These are phyloP conservation scores for Calonectria naviculata DNA, from an alignment of 2,329 filamentous ascomycete species.

Conservation along the genomic window DNA sequence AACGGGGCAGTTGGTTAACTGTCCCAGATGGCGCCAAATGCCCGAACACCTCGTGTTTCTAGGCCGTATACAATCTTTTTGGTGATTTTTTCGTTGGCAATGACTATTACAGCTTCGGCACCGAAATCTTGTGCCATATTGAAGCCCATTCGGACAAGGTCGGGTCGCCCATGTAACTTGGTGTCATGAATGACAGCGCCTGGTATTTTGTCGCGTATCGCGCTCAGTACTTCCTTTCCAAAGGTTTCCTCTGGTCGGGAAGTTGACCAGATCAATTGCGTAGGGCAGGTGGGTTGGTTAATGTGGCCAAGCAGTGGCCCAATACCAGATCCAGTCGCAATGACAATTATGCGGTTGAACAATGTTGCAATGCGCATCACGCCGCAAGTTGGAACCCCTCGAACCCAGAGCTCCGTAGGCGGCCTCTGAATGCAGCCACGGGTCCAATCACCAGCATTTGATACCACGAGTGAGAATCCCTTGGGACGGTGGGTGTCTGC, in stretches of 20 bases:
- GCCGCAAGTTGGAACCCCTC: slow-evolving; percentile 74
- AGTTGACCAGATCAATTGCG: slow-evolving; percentile 77
- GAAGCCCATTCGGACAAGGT: slow-evolving; percentile 62
- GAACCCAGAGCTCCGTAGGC: slow-evolving; percentile 73
- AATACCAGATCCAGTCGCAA: slow-evolving; percentile 80
- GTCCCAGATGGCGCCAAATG: slow-evolving; percentile 82
- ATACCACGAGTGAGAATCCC: slow-evolving; percentile 76
- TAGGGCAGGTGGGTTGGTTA: slow-evolving; percentile 58
- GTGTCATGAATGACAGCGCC: slow-evolving; percentile 77
- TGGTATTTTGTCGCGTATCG: slow-evolving; percentile 68
- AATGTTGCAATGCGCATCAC: slow-evolving; percentile 75
- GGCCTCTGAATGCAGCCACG: slow-evolving; percentile 69
- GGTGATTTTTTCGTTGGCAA: slow-evolving; percentile 77
- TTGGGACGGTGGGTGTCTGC: slow-evolving; percentile 40
- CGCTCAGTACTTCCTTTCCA: slow-evolving; percentile 64
- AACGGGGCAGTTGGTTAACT: slow-evolving; percentile 41
- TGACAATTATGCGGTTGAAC: slow-evolving; percentile 73
- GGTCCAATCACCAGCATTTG: slow-evolving; percentile 83
- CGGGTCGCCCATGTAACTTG: slow-evolving; percentile 65
- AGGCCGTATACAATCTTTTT: slow-evolving; percentile 76
- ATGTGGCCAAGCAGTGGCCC: slow-evolving; percentile 74
- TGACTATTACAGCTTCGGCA: slow-evolving; percentile 78
- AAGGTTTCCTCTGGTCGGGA: slow-evolving; percentile 71
- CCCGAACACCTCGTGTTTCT: slow-evolving; percentile 72
- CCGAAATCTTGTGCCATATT: slow-evolving; percentile 66